phyloP scores from a whole-genome alignment of 148 eudicot genomes.

The Rhododendron vialii region DNA sequence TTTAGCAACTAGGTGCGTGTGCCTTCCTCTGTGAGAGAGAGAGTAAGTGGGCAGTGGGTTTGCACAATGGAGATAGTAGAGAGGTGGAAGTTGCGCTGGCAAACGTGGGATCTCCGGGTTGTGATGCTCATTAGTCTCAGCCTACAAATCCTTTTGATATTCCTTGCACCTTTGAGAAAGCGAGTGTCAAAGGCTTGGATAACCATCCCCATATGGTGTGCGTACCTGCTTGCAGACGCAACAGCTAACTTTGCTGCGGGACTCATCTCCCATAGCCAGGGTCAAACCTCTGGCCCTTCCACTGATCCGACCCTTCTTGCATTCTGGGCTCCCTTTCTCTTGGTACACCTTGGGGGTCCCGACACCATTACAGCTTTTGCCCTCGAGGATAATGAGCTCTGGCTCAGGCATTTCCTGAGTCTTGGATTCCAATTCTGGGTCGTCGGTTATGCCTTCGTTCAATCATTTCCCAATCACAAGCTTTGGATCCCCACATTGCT shows the following conservation, averaged over 20 bases:
- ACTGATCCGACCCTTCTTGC: slow-evolving; percentile 14
- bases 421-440: slow-evolving; percentile 23
- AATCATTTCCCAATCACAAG: slow-evolving; percentile 11
- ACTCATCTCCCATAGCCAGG: slow-evolving; percentile 26
- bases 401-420: slow-evolving; percentile 34
- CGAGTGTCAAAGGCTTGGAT: slow-evolving; percentile 9
- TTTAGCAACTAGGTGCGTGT: background rate
- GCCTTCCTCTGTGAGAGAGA: background rate
- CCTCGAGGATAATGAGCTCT: slow-evolving; percentile 37
- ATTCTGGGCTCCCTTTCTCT: slow-evolving; percentile 38
- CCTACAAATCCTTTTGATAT: slow-evolving; percentile 22
- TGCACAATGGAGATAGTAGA: background rate
- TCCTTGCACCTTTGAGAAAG: slow-evolving; percentile 27
- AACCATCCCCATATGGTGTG: slow-evolving; percentile 29
- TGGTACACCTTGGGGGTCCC: slow-evolving; percentile 40
- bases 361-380: slow-evolving; percentile 37
- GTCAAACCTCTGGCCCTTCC: background rate
- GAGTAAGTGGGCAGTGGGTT: background rate
- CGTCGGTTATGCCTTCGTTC: slow-evolving; percentile 24
- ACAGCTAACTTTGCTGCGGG: slow-evolving; percentile 32
- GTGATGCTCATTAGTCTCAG: slow-evolving; percentile 25
- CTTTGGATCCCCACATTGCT: slow-evolving; percentile 24
- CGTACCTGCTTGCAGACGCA: slow-evolving; percentile 36
- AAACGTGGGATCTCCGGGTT: slow-evolving; percentile 26
- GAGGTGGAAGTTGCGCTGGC: background rate